These are phyloP conservation scores for Zangia roseola DNA, from an alignment of 768 basidiomycete species.

Conservation along the genomic window DNA sequence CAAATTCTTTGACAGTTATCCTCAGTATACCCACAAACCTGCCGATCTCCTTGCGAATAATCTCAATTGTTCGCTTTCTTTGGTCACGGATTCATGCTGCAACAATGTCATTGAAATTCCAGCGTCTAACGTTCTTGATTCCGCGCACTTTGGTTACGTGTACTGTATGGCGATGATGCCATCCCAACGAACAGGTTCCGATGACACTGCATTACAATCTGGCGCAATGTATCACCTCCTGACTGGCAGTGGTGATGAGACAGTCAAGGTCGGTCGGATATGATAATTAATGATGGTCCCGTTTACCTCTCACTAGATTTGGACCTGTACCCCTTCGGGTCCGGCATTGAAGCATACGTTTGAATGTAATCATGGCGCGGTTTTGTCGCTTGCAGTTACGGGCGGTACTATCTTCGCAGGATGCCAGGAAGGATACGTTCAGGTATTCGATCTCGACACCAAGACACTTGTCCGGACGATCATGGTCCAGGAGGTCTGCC, in stretches of 20 bases:
- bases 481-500: conserved; percentile 73
- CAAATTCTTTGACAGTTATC: conserved; percentile 92
- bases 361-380: conserved; percentile 71
- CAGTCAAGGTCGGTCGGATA: conserved; percentile 62
- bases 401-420: conserved; percentile 89
- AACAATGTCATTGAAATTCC: conserved; percentile 50
- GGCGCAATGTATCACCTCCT: conserved; percentile 50
- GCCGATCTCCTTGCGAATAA: conserved; percentile 72
- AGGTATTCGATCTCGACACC: conserved; percentile 89
- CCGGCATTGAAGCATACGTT: conserved; percentile 63
- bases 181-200: conserved; percentile 38
- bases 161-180: conserved; percentile 71
- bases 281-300: neutral
- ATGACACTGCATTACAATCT: conserved; percentile 24
- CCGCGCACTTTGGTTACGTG: conserved; percentile 93
- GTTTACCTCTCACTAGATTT: conserved; percentile 46
- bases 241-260: conserved; percentile 90
- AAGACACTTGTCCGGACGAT: conserved; percentile 84
- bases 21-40: conserved; percentile 62
- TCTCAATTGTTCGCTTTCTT: conserved; percentile 32
- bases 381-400: conserved; percentile 72
- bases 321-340: conserved; percentile 51
- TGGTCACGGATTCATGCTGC: conserved; percentile 28
- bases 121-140: conserved; percentile 70
- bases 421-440: conserved; percentile 91